These are phyloP conservation scores for Pezizomycotina sp. DNA, from an alignment of 2,329 filamentous ascomycete genomes.

Conservation along the genomic window DNA sequence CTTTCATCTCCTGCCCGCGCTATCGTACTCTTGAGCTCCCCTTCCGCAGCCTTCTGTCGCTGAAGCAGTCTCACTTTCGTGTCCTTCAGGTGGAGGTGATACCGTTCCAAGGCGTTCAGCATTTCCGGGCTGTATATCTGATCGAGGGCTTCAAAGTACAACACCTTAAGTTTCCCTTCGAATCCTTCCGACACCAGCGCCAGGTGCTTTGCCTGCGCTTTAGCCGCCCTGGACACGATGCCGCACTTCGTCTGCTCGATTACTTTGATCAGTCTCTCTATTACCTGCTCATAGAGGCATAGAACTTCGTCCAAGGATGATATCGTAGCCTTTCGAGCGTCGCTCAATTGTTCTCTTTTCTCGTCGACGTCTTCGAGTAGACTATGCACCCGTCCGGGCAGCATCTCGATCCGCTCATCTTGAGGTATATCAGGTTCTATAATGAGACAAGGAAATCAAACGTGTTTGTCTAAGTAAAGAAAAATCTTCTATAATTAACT, in stretches of 20 bases:
- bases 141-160: conserved; percentile 21
- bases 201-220: conserved; percentile 21
- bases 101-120: conserved; percentile 22
- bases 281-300: conserved; percentile 4
- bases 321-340: conserved; percentile 4
- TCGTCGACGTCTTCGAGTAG: too few relatives aligned
- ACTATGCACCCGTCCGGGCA: too few relatives aligned
- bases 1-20: conserved; percentile 22
- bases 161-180: conserved; percentile 22
- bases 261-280: conserved; percentile 10
- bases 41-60: conserved; percentile 21
- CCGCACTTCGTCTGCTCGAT: conserved; percentile 18
- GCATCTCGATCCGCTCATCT: too few relatives aligned
- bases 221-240: conserved; percentile 11
- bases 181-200: conserved; percentile 22
- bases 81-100: conserved; percentile 24
- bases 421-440: too few relatives aligned
- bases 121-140: conserved; percentile 23
- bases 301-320: conserved; percentile 2
- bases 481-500: too few relatives aligned
- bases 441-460: too few relatives aligned
- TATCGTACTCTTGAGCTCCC: conserved; percentile 23
- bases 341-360: too few relatives aligned
- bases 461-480: too few relatives aligned
- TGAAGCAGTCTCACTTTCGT: conserved; percentile 21